These are phyloP conservation scores for Panicum miliaceum DNA, from an alignment of 176 grass and related monocot genomes.

Conservation along the genomic window DNA sequence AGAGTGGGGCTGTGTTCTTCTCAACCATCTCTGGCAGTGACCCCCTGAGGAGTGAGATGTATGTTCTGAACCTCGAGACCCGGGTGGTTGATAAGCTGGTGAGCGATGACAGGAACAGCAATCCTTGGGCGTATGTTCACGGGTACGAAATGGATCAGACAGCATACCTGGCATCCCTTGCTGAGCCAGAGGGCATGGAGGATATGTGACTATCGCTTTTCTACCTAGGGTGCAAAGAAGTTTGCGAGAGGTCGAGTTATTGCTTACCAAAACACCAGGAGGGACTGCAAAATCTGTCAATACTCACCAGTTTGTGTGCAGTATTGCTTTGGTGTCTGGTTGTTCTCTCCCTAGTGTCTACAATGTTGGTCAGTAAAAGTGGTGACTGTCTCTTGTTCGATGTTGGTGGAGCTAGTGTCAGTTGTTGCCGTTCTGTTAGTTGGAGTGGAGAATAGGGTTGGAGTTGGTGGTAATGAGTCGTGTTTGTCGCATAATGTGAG, in stretches of 20 bases:
- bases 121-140: background rate
- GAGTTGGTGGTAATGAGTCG: background rate
- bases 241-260: background rate
- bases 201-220: constrained; percentile 7
- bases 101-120: too few relatives aligned
- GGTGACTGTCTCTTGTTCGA: background rate
- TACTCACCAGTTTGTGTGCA: background rate
- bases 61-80: too few relatives aligned
- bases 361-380: background rate
- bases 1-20: background rate
- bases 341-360: background rate
- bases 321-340: background rate
- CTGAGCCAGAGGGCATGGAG: background rate
- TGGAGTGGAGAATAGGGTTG: background rate
- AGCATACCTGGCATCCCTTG: constrained; percentile 16
- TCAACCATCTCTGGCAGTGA: too few relatives aligned
- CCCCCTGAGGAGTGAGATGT: too few relatives aligned
- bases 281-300: background rate
- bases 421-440: background rate
- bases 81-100: too few relatives aligned
- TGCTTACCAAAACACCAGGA: background rate
- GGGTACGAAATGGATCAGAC: background rate
- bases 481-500: background rate
- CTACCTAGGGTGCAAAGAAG: background rate
- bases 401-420: background rate